Conservation (phyloP, 129 eudicot species). For the Silybum marianum region DNA sequence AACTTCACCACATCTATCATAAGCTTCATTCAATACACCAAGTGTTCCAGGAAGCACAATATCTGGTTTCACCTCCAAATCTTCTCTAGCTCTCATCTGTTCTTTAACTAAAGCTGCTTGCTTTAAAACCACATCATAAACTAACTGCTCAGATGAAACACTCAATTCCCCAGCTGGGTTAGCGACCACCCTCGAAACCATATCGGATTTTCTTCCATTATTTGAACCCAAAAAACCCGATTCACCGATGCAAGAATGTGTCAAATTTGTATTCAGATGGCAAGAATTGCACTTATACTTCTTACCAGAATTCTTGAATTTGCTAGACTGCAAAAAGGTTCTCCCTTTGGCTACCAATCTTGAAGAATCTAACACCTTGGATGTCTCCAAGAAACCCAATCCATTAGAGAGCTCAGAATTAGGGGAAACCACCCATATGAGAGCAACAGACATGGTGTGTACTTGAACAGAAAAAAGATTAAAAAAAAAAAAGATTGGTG, state of each 20-base stretch:
- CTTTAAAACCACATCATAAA: conserved; percentile 90
- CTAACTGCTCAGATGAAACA: conserved; percentile 82
- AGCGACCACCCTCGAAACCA: conserved; percentile 68
- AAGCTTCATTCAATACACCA: conserved; percentile 82
- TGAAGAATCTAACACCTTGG: conserved; percentile 43
- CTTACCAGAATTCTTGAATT: conserved; percentile 45
- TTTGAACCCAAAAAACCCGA: conserved; percentile 29
- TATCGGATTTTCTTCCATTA: conserved; percentile 41
- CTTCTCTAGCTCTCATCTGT: conserved; percentile 50
- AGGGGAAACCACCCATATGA: conserved; percentile 75
- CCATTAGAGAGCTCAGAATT: conserved; percentile 57
- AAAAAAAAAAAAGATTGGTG: conserved; percentile 13
- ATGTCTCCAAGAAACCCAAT: conserved; percentile 57
- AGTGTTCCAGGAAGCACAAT: conserved; percentile 75
- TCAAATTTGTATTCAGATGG: conserved; percentile 40
- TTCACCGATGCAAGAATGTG: conserved; percentile 34
- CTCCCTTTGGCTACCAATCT: conserved; percentile 28
- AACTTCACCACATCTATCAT: conserved; percentile 96
- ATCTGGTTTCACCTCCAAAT: conserved; percentile 83
- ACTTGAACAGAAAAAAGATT: conserved; percentile 13
- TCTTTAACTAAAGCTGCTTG: conserved; percentile 96
- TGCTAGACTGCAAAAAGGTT: conserved; percentile 32
- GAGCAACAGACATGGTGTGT: conserved; percentile 77
- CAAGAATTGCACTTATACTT: conserved; percentile 39
- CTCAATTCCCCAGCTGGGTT: conserved; percentile 76